phyloP scores from a whole-genome alignment of 768 basidiomycete species.

The Cystobasidium tubakii region DNA sequence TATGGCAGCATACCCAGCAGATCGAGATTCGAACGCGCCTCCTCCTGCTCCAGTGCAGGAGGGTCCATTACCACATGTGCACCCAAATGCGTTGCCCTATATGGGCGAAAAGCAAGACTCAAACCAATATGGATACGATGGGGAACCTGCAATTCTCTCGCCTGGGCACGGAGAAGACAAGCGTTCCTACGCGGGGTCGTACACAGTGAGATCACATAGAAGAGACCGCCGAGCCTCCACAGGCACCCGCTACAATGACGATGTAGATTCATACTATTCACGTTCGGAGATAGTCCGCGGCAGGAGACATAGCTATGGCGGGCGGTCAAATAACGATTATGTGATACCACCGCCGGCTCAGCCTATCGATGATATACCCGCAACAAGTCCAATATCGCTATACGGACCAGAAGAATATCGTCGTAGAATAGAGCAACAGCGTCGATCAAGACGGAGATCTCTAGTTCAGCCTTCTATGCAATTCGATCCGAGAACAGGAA shows the following conservation, averaged over 20 bases:
- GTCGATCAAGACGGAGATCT: slow-evolving; percentile 11
- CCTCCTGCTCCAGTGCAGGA: background rate
- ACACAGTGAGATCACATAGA: background rate
- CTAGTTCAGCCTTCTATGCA: background rate
- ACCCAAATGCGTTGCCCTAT: background rate
- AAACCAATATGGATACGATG: background rate
- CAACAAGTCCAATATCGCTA: slow-evolving; percentile 16
- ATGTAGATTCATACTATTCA: slow-evolving; percentile 10
- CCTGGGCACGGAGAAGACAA: background rate
- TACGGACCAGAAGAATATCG: slow-evolving; percentile 16
- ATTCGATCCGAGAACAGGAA: slow-evolving; percentile 4
- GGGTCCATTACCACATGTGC: background rate
- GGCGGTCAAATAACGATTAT: background rate
- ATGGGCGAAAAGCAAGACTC: slow-evolving; percentile 7
- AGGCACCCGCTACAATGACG: slow-evolving; percentile 2
- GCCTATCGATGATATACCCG: background rate
- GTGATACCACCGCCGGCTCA: background rate
- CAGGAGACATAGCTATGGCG: background rate
- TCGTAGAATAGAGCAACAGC: background rate
- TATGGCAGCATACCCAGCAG: too few species aligned
- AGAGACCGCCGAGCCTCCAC: slow-evolving; percentile 3
- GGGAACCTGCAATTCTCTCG: background rate
- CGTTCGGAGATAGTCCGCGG: background rate
- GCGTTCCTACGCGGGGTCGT: too few species aligned
- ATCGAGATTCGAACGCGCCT: background rate